phyloP scores from a whole-genome alignment of 140 eudicot genomes.

The Ambrosia hybrid region DNA sequence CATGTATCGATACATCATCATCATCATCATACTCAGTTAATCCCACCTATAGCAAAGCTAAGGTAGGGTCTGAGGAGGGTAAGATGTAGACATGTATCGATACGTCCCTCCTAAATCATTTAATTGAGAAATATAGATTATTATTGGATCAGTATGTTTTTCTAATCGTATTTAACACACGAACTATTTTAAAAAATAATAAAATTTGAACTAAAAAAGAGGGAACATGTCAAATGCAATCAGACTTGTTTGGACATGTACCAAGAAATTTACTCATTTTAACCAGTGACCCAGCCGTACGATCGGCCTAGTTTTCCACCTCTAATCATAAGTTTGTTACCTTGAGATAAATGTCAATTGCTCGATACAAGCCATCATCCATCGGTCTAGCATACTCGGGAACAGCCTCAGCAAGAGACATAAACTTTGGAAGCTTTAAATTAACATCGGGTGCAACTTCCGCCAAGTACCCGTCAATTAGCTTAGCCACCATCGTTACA shows the following conservation, averaged over 20 bases:
- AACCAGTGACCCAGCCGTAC: neutral
- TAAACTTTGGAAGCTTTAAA: constrained; percentile 86
- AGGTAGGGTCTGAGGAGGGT: too few relatives aligned
- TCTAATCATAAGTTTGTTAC: constrained; percentile 37
- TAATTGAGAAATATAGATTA: neutral
- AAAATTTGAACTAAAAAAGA: neutral
- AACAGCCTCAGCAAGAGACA: constrained; percentile 80
- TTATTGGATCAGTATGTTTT: neutral
- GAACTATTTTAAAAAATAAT: neutral
- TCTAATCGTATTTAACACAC: neutral
- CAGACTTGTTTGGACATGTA: neutral
- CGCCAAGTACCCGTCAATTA: constrained; percentile 88
- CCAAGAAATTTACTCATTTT: neutral
- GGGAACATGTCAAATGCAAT: too few relatives aligned
- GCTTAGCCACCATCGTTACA: constrained; percentile 87
- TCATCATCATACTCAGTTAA: too few relatives aligned
- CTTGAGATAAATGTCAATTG: constrained; percentile 93
- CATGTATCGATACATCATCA: neutral
- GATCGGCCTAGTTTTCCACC: neutral
- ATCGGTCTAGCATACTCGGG: constrained; percentile 97
- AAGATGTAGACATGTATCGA: too few relatives aligned
- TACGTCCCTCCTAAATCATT: neutral
- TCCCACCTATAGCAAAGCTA: too few relatives aligned
- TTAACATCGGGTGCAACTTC: constrained; percentile 95
- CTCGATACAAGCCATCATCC: constrained; percentile 99